Conservation (phyloP, 1,284 basidiomycete species). For the Microbotryum lychnidis-dioicae region DNA sequence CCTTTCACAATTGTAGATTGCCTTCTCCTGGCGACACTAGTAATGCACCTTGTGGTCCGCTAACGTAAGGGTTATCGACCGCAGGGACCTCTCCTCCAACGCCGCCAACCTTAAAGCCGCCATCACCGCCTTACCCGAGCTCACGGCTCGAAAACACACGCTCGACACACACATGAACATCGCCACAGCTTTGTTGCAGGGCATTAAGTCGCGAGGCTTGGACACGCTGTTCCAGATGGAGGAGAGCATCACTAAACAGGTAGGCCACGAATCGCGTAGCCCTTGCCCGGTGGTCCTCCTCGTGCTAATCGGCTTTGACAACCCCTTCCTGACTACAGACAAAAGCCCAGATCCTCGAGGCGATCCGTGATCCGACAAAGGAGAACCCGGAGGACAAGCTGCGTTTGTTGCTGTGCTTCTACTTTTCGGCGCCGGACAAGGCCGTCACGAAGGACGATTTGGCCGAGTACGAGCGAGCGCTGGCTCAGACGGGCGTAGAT, state of each 20-base stretch:
- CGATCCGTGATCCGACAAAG: conserved; percentile 57
- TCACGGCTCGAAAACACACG: conserved; percentile 91
- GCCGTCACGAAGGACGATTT: conserved; percentile 77
- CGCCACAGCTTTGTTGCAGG: conserved; percentile 86
- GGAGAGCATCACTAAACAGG: conserved; percentile 78
- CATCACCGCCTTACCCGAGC: conserved; percentile 94
- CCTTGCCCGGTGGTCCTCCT: not conserved
- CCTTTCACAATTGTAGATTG: conserved; percentile 74
- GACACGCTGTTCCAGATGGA: conserved; percentile 96
- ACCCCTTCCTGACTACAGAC: conserved; percentile 47
- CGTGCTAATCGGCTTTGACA: not conserved
- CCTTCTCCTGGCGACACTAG: conserved; percentile 3
- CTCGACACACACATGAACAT: conserved; percentile 99
- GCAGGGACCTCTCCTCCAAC: conserved; percentile 84
- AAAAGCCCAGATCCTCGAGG: conserved; percentile 71
- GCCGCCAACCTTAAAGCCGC: conserved; percentile 93
- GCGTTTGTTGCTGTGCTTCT: conserved; percentile 86
- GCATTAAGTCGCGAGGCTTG: conserved; percentile 89
- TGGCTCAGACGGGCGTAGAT: conserved; percentile 70
- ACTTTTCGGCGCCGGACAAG: conserved; percentile 68
- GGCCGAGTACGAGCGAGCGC: conserved; percentile 73
- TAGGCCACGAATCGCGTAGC: conserved; percentile 35
- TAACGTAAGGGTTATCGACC: not conserved
- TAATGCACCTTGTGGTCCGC: too few species aligned
- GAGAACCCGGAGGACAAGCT: conserved; percentile 76